Evolutionary conservation across 768 basidiomycete genomes (phyloP).

Genomic region (Rhizopogon sp.): DNA sequence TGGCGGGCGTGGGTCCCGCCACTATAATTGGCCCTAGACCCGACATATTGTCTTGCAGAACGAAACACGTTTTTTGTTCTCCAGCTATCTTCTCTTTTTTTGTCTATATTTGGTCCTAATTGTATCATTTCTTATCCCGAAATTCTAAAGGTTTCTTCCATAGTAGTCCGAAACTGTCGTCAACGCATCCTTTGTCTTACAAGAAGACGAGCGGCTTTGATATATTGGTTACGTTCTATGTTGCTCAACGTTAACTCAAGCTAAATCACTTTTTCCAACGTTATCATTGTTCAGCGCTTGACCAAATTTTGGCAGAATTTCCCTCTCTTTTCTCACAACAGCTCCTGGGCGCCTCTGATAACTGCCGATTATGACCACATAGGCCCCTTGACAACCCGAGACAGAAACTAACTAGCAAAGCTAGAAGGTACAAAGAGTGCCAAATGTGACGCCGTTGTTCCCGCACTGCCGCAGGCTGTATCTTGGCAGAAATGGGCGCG

Average conservation of each 20-base stretch:
- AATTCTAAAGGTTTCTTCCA: constrained; percentile 4
- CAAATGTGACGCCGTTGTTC: constrained; percentile 8
- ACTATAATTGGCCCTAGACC: constrained; percentile 48
- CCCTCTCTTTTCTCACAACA: not conserved
- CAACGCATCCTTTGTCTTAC: not conserved
- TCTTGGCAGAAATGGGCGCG: not conserved
- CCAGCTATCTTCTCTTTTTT: constrained; percentile 36
- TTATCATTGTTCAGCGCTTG: constrained; percentile 1
- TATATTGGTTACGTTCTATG: constrained; percentile 7
- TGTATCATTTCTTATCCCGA: constrained; percentile 11
- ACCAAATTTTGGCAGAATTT: not conserved
- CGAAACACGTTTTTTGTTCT: constrained; percentile 77
- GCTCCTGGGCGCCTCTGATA: not conserved
- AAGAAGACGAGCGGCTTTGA: not conserved
- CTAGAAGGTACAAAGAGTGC: constrained; percentile 7
- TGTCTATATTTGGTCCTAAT: constrained; percentile 13
- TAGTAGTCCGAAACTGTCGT: not conserved
- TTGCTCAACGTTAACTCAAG: not conserved
- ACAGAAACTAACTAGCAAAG: constrained; percentile 8
- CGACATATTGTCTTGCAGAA: constrained; percentile 58
- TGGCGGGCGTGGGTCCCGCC: constrained; percentile 38
- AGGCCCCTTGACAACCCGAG: constrained; percentile 21
- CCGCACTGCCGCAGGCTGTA: not conserved
- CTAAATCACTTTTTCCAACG: not conserved
- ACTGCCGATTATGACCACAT: constrained; percentile 4